A percentile compares a stretch with the other conserved stretches of the same genome.
Evolutionary conservation across 371 early-diverging fungal genomes (phyloP).

Genomic region (Lichtheimia corymbifera): DNA sequence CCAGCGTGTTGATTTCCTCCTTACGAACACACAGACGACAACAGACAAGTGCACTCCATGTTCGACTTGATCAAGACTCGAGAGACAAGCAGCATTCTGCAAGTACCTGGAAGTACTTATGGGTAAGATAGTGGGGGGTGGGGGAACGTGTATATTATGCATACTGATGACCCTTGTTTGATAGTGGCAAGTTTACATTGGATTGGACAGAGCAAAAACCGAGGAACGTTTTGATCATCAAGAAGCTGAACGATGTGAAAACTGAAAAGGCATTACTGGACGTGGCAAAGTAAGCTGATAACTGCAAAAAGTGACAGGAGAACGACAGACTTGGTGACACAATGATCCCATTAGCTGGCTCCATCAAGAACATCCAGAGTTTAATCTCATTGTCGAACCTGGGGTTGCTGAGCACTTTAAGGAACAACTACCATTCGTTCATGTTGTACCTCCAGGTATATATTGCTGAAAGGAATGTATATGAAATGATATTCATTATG

Average conservation of each 20-base stretch:
- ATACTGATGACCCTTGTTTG: not conserved
- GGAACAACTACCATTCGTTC: slow-evolving; percentile 56
- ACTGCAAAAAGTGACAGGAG: too few relatives aligned
- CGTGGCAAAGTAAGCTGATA: slow-evolving; percentile 54
- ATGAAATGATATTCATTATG: not conserved
- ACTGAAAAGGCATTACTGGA: slow-evolving; percentile 70
- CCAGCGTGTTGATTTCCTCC: not conserved
- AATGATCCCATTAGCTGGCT: slow-evolving; percentile 57
- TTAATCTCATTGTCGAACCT: slow-evolving; percentile 73
- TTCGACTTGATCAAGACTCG: slow-evolving; percentile 26
- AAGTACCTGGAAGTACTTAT: slow-evolving; percentile 62
- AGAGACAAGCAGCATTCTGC: slow-evolving; percentile 46
- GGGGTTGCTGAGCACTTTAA: slow-evolving; percentile 59
- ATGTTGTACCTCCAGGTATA: slow-evolving; percentile 56
- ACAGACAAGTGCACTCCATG: slow-evolving; percentile 2
- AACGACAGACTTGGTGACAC: not conserved
- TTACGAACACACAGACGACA: slow-evolving; percentile 6
- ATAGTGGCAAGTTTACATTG: slow-evolving; percentile 57
- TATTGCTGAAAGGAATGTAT: not conserved
- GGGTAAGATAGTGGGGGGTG: slow-evolving; percentile 46
- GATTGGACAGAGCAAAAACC: slow-evolving; percentile 67
- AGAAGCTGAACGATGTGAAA: slow-evolving; percentile 70
- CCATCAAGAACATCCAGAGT: slow-evolving; percentile 50
- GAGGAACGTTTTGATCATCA: slow-evolving; percentile 73
- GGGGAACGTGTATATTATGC: not conserved